These are phyloP conservation scores for Wickerhamiella alocasiicola DNA, from an alignment of 805 yeast species.

Conservation along the genomic window DNA sequence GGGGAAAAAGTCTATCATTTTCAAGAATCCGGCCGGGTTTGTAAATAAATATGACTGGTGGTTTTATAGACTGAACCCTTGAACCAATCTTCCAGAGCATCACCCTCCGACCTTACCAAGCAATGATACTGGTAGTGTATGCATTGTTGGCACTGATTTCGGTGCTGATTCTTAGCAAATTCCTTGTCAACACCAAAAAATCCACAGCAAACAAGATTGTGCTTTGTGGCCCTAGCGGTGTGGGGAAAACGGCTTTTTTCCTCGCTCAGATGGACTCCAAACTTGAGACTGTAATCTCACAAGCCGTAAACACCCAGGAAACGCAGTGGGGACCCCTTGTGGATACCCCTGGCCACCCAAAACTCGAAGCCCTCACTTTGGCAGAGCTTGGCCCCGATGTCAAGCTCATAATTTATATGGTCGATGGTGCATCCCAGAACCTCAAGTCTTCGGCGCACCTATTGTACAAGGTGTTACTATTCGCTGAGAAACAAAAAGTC, in stretches of 20 bases:
- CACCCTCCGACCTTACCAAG: too few species aligned
- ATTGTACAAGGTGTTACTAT: slow-evolving; percentile 44
- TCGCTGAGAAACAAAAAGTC: slow-evolving; percentile 51
- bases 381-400: slow-evolving; percentile 36
- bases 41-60: too few species aligned
- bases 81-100: too few species aligned
- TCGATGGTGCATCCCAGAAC: slow-evolving; percentile 56
- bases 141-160: background rate
- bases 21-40: too few species aligned
- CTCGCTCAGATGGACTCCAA: slow-evolving; percentile 18
- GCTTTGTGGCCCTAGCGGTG: slow-evolving; percentile 48
- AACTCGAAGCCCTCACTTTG: slow-evolving; percentile 46
- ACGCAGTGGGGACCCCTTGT: slow-evolving; percentile 30
- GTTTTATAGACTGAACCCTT: too few species aligned
- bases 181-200: background rate
- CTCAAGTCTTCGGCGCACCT: slow-evolving; percentile 45
- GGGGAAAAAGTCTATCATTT: too few species aligned
- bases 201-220: slow-evolving; percentile 32
- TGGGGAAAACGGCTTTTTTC: slow-evolving; percentile 57
- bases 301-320: slow-evolving; percentile 32
- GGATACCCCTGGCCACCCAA: slow-evolving; percentile 84
- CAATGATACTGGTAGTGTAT: too few species aligned
- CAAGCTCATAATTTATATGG: slow-evolving; percentile 58
- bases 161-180: background rate
- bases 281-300: slow-evolving; percentile 31